Evolutionary conservation across 176 grass and related monocot genomes (phyloP).

Genomic region (Puya raimondii): DNA sequence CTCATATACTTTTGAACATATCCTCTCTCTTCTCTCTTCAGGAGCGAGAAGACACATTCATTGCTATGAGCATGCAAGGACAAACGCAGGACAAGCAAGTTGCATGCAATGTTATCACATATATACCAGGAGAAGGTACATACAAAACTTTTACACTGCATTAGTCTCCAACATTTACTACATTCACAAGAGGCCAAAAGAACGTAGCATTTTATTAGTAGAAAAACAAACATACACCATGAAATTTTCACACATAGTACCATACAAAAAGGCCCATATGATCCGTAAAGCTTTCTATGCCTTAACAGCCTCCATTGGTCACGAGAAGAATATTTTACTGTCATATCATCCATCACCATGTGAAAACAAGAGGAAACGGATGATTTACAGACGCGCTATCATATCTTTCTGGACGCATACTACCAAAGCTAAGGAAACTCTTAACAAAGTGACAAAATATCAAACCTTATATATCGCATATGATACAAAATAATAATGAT

Average conservation of each 20-base stretch:
- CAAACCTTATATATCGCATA: background rate
- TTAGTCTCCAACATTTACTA: background rate
- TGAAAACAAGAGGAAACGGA: background rate
- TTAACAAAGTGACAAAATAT: background rate
- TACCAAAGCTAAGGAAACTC: background rate
- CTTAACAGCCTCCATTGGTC: slow-evolving; percentile 2
- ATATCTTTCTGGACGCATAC: background rate
- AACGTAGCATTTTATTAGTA: too few relatives aligned
- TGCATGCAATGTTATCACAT: background rate
- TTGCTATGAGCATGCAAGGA: background rate
- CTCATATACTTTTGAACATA: too few relatives aligned
- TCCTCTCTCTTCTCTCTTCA: too few relatives aligned
- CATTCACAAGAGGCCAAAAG: background rate
- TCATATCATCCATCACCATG: background rate
- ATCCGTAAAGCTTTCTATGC: background rate
- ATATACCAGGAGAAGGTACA: slow-evolving; percentile 3
- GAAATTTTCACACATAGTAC: background rate
- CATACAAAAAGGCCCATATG: slow-evolving; percentile 4
- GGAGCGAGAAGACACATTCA: background rate
- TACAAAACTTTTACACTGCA: background rate
- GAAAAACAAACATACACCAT: background rate
- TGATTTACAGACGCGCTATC: background rate
- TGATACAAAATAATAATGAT: background rate
- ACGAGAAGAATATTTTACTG: slow-evolving; percentile 14
- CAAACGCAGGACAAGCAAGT: background rate